Conservation (phyloP, 73 alveolate genomes). For the Uronychia setigera region DNA sequence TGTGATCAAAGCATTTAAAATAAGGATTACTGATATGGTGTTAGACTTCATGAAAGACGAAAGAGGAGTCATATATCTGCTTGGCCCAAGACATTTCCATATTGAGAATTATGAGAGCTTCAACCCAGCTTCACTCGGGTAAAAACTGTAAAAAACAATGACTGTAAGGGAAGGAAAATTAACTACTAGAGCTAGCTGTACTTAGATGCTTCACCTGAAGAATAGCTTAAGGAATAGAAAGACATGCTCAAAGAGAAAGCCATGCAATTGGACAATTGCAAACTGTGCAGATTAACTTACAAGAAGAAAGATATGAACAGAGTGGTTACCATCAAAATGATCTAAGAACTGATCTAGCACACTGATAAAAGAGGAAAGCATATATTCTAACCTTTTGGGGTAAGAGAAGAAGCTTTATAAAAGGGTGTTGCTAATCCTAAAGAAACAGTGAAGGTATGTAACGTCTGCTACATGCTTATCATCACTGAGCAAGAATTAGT, state of each 20-base stretch:
- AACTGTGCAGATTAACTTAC: conserved; percentile 38
- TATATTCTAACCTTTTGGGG: conserved; percentile 17
- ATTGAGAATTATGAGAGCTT: conserved; percentile 19
- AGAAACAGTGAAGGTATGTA: conserved; percentile 47
- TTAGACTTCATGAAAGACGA: conserved; percentile 45
- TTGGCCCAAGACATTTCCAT: not conserved
- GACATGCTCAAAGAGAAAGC: conserved; percentile 36
- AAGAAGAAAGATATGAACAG: conserved; percentile 31
- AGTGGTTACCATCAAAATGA: conserved; percentile 46
- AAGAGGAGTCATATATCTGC: not conserved
- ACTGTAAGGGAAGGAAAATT: too few species aligned
- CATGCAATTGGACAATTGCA: conserved; percentile 20
- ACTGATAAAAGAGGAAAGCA: conserved; percentile 48
- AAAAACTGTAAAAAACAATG: too few species aligned
- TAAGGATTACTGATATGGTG: conserved; percentile 29
- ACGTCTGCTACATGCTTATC: conserved; percentile 54
- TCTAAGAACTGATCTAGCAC: conserved; percentile 16
- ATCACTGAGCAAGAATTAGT: conserved; percentile 45
- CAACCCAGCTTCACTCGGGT: too few species aligned
- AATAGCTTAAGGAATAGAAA: too few species aligned
- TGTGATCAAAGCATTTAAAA: conserved; percentile 13
- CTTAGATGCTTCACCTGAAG: too few species aligned
- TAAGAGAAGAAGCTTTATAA: not conserved
- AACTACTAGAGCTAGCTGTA: too few species aligned
- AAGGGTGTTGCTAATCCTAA: conserved; percentile 5